Evolutionary conservation across 768 basidiomycete genomes (phyloP), one percentile per base, ranked within the genome.

Genomic region (Mycena polygramma): DNA sequence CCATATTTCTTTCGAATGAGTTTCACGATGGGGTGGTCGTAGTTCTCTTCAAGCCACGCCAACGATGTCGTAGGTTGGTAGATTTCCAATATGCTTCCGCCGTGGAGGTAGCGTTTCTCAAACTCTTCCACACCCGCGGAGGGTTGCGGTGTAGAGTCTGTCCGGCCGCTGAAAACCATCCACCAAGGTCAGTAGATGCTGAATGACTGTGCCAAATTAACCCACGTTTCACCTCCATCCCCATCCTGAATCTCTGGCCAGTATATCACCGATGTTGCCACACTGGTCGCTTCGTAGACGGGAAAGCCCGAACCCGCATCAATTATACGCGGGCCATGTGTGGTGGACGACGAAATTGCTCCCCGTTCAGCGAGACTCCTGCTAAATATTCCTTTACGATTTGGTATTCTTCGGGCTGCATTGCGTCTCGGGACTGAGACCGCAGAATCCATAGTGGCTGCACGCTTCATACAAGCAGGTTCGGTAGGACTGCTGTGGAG

Each of bases 201-300:
- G 35, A 22, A 22, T 5, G 15, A 30, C 10, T 41, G 41, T 2
- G 35, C 22, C 4, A 37, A 39, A 14, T 4, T 15, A 46, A 64
- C 63, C 17, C 24, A 64, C 63, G 30, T 17, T 22, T 15, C 41
- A n/a, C 13, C 14, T 45, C 22, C 57, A 43, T 8, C 7, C 10
- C 24, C 22, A 30, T 37, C 13, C 43, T 30, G 30, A 30, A 30
- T 30, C 30, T 55, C 64, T n/a, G 64, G 64, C 64, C 64, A 65
- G 13, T 65, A 65, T 48, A 65, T 65, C 15, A 65, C 48, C 2
- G 46, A 49, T 19, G 64, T 19, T 22, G 64, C 64, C n/a, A 65
- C 64, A 49, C 35, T 57, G 39, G 35, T 24, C 9, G 64, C 54
- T 24, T 65, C 64, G 17, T 65, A 46, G 19, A 46, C 2, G 15